Percentiles rank a stretch among this genome's conserved stretches.
These are phyloP conservation scores for Daldinia eschscholtzii DNA, from an alignment of 2,329 filamentous ascomycete genomes.

Conservation along the genomic window DNA sequence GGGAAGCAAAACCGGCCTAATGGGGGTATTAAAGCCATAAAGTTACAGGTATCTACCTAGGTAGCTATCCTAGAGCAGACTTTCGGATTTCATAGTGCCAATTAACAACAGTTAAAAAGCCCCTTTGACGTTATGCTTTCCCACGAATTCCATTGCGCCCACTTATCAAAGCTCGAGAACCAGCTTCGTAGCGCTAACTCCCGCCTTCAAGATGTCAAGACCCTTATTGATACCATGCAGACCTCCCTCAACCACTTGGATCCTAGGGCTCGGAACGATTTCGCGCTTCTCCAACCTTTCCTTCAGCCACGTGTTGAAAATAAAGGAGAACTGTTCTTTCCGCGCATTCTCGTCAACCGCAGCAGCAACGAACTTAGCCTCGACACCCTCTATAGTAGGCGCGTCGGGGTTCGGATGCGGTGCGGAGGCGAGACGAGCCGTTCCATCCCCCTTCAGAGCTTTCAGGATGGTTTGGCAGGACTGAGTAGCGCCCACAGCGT, in stretches of 20 bases:
- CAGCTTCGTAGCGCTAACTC: constrained; percentile 60
- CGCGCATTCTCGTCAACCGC: constrained; percentile 54
- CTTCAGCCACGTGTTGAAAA: constrained; percentile 56
- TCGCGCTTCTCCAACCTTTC: constrained; percentile 51
- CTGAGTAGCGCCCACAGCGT: constrained; percentile 55
- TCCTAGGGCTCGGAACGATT: constrained; percentile 57
- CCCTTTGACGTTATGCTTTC: no score
- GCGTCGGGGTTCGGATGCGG: constrained; percentile 52
- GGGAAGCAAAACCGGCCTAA: neutral
- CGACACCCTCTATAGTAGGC: constrained; percentile 51
- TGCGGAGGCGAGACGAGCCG: constrained; percentile 56
- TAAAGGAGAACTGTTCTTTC: constrained; percentile 56
- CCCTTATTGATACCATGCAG: constrained; percentile 55
- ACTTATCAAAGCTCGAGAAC: constrained; percentile 54
- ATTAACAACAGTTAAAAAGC: neutral
- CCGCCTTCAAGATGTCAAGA: constrained; percentile 53
- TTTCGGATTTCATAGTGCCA: no score
- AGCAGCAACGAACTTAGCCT: constrained; percentile 56
- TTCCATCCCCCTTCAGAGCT: constrained; percentile 47
- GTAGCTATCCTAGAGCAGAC: no score
- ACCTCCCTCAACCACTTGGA: constrained; percentile 54
- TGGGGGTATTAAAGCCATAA: no score
- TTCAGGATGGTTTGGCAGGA: constrained; percentile 56
- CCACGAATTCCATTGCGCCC: neutral
- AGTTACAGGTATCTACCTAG: no score